phyloP scores from a whole-genome alignment of 2,329 filamentous ascomycete species.

The Elsinoe perseae region DNA sequence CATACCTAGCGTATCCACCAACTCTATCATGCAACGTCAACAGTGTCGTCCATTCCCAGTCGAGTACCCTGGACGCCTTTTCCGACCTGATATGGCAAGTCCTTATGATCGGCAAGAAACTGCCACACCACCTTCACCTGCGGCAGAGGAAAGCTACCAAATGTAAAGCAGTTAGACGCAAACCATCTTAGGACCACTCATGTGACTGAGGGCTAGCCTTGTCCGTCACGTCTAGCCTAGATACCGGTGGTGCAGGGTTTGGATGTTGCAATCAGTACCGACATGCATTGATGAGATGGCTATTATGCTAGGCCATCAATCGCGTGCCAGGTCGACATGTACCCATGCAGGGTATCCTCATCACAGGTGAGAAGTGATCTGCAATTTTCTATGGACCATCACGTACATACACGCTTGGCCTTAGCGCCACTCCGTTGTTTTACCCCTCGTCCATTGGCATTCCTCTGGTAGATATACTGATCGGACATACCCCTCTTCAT shows the following conservation, averaged over 20 bases:
- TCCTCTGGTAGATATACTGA: neutral
- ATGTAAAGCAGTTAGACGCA: too few relatives aligned
- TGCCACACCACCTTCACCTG: neutral
- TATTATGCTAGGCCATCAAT: neutral
- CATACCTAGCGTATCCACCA: constrained; percentile 5
- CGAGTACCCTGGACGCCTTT: constrained; percentile 5
- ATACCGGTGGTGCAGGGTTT: neutral
- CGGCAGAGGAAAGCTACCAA: neutral
- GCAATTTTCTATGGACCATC: constrained; percentile 13
- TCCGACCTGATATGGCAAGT: constrained; percentile 10
- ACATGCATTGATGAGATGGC: neutral
- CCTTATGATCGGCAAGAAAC: constrained; percentile 1
- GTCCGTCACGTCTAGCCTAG: neutral
- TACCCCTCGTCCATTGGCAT: constrained; percentile 6
- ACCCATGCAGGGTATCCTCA: constrained; percentile 7
- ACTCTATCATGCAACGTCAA: constrained; percentile 14
- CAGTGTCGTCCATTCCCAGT: neutral
- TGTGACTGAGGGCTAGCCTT: neutral
- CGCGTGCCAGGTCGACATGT: neutral
- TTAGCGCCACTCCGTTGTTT: neutral
- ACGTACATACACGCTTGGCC: constrained; percentile 8
- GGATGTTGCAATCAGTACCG: neutral
- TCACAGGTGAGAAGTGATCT: constrained; percentile 6
- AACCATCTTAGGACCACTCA: neutral
- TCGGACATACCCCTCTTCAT: neutral